Percentiles rank a stretch among this genome's conserved stretches.
Conservation (phyloP, 495 filamentous ascomycete species). For the Pseudomonodictys pantanalensis region DNA sequence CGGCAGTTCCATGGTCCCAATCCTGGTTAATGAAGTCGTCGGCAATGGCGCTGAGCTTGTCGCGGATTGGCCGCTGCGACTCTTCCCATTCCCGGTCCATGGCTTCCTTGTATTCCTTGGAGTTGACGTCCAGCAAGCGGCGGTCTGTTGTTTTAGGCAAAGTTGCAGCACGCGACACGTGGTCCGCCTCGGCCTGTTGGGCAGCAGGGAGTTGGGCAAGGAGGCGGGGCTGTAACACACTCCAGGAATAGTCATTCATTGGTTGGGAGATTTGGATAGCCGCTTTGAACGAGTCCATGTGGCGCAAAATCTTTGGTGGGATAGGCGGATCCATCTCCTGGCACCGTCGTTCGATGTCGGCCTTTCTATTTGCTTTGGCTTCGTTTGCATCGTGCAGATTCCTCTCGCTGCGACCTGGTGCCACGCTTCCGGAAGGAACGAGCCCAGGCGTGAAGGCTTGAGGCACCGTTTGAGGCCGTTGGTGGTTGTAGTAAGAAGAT, state of each 20-base stretch:
- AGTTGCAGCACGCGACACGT: constrained; percentile 41
- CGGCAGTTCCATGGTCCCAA: constrained; percentile 56
- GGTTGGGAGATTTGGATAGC: constrained; percentile 63
- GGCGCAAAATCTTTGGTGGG: constrained; percentile 53
- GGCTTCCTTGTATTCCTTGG: constrained; percentile 58
- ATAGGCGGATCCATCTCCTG: constrained; percentile 61
- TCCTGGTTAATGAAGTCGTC: constrained; percentile 60
- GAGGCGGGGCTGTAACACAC: constrained; percentile 61
- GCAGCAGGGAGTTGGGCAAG: constrained; percentile 60
- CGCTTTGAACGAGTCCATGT: constrained; percentile 67
- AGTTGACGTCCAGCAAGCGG: constrained; percentile 45
- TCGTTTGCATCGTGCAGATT: constrained; percentile 50
- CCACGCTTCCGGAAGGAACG: neutral
- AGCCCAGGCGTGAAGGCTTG: constrained; percentile 13
- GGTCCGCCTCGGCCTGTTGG: constrained; percentile 53
- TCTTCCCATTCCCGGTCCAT: constrained; percentile 65
- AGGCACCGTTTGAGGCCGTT: constrained; percentile 20
- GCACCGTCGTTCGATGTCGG: constrained; percentile 68
- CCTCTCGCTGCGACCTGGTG: constrained; percentile 38
- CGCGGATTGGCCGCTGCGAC: constrained; percentile 60
- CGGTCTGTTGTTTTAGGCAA: constrained; percentile 47
- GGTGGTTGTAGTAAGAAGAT: constrained; percentile 2
- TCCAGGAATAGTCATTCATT: constrained; percentile 64
- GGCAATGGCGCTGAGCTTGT: constrained; percentile 56
- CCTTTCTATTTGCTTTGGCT: constrained; percentile 56